Evolutionary conservation across 2,329 filamentous ascomycete genomes (phyloP), one percentile per base, ranked within the genome.

Genomic region (Aspergillus quadrilineatus): DNA sequence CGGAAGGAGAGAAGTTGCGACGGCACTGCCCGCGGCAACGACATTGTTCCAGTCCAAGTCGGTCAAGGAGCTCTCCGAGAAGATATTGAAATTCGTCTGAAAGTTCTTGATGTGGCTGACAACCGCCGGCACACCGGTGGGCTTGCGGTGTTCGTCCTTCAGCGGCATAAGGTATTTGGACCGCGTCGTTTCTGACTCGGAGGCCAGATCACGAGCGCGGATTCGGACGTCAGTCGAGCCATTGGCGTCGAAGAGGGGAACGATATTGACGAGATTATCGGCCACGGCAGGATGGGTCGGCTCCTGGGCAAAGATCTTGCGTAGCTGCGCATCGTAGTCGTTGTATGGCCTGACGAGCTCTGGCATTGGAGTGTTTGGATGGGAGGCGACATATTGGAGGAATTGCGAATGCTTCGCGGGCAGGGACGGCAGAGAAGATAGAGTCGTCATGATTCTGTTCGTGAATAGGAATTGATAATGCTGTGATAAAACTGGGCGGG

Each of bases 1-100:
- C 0, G 90, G 88, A 12, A 95, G 74, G 34, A 95, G 79, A 48
- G 87, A 87, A 53, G 92, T 95, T 51, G 90, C 85, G 1, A 93
- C 90, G 1, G 89, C 87, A 48, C 88, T 92, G 9, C 91, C 91
- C 41, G 90, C 89, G 30, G 85, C 91, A 14, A 94, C 86, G 14
- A 95, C 85, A 69, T 94, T 94, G 67, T 75, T 85, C 90, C 90
- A 95, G 68, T 93, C 85, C 63, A 95, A 70, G 48, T 93, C 90
- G 30, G 80, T 80, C 29, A 95, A 77, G 0, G 89, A 87, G 1
- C 85, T 88, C 73, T 96, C 91, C 1, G 88, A 91, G 69, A 96
- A 96, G 57, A 95, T 70, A 57, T 83, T 83, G 74, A 96, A 93
- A 73, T 94, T 93, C 48, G 84, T 82, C 68, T 86, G 85, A 65